Evolutionary conservation across 1,284 basidiomycete genomes (phyloP), one percentile per base, ranked within the genome.

Genomic region (Xerocomus amazonicus): DNA sequence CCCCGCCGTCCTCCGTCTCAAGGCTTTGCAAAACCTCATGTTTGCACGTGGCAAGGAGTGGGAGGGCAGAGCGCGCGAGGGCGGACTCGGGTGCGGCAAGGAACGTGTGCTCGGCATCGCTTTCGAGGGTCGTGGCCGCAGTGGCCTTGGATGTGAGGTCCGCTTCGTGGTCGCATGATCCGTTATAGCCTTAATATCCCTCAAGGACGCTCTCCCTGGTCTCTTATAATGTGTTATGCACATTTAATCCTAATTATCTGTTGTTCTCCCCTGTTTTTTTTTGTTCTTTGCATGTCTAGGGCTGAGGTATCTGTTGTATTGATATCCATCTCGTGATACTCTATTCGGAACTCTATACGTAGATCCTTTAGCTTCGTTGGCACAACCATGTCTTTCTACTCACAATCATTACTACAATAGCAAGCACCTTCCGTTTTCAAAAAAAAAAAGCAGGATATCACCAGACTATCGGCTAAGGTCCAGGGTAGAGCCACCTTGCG

Each of bases 101-200:
- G 83, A 84, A 66, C 74, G 78, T 52, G 65, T 84, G 46, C 62
- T 77, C 26, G 75, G 77, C 23, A 61, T 83, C 50, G 81, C 80
- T 28, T 80, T 76, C 59, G 82, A 83, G 53, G 80, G 80, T 9
- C 68, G 80, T 16, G 78, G 80, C 10, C 65, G 73, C 50, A 84
- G 81, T 56, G 60, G 69, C 44, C 68, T 84, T 54, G 72, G 69
- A 23, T 69, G 73, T 27, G 64, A 66, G 38, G 65, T 69, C 6
- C 67, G 67, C 9, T 67, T 69, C 28, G 57, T 68, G 41, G 55
- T 69, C 27, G 63, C 60, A 33, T 69, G 56, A 65, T 34, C 29
- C 35, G 9, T 27, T 40, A 28, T 10, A 6, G 14, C n/a, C 23
- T 39, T 39, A 37, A 54, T 57, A 40, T 38, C 45, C 35, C 9